A percentile compares a stretch with the other conserved stretches of the same genome.
Conservation (phyloP, 495 filamentous ascomycete species). For the Clohesyomyces aquaticus region DNA sequence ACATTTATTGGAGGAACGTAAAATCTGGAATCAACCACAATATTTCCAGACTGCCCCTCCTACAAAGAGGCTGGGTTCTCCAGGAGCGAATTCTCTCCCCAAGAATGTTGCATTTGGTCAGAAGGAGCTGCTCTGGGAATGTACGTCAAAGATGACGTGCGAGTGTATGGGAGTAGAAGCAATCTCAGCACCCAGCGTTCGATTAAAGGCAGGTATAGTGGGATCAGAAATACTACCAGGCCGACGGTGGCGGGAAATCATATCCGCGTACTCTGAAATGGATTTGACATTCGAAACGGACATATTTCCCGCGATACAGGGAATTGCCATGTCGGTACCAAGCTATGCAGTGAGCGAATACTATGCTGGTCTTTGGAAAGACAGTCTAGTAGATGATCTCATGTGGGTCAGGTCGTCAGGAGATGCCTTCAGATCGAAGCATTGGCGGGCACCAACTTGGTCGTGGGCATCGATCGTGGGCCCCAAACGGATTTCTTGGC, state of each 20-base stretch:
- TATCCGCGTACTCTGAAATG: constrained; percentile 41
- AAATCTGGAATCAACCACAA: too few relatives aligned
- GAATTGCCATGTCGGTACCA: constrained; percentile 36
- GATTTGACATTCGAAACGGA: constrained; percentile 45
- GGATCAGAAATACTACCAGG: not conserved
- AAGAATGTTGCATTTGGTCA: constrained; percentile 36
- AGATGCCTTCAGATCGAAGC: constrained; percentile 9
- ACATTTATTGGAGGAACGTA: not conserved
- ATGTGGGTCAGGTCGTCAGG: constrained; percentile 2
- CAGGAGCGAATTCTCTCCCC: constrained; percentile 39
- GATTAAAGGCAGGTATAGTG: not conserved
- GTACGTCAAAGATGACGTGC: constrained; percentile 5
- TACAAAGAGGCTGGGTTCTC: constrained; percentile 37
- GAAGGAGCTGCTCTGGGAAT: constrained; percentile 39
- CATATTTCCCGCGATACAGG: constrained; percentile 46
- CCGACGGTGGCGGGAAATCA: constrained; percentile 42
- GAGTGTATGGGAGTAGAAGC: constrained; percentile 6
- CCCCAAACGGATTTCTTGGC: not conserved
- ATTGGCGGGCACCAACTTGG: constrained; percentile 46
- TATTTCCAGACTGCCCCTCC: constrained; percentile 38
- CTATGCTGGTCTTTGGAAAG: constrained; percentile 31
- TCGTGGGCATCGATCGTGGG: constrained; percentile 47
- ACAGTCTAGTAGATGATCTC: constrained; percentile 9
- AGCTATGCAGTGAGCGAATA: constrained; percentile 4
- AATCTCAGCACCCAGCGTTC: not conserved